Conservation (phyloP, 108 stramenopile species). For the Aurantiochytrium sp. region DNA sequence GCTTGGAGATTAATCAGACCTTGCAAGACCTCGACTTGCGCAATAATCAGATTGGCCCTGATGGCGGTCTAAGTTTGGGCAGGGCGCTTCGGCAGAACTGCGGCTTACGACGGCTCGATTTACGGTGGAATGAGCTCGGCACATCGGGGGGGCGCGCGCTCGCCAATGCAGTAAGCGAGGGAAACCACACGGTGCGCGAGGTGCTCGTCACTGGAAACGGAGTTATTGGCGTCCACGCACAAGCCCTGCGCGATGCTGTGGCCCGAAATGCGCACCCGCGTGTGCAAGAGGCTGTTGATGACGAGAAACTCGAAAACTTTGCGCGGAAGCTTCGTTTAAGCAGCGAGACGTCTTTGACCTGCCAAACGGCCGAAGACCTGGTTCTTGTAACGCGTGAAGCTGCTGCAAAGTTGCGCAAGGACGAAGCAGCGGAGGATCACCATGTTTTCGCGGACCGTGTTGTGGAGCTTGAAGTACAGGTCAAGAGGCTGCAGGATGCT, state of each 20-base stretch:
- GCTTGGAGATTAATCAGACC: neutral
- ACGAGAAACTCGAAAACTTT: neutral
- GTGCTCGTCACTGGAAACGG: neutral
- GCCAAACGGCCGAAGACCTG: neutral
- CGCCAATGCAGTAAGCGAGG: neutral
- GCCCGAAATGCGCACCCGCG: neutral
- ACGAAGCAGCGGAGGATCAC: neutral
- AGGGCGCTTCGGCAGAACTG: neutral
- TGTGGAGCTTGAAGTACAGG: neutral
- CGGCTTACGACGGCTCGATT: neutral
- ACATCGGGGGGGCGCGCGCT: neutral
- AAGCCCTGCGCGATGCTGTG: neutral
- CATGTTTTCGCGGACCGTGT: neutral
- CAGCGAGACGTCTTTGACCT: neutral
- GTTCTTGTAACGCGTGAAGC: no score
- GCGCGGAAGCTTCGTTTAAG: neutral
- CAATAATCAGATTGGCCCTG: neutral
- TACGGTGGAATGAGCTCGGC: constrained; percentile 9
- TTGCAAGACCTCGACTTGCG: neutral
- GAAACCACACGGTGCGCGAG: neutral
- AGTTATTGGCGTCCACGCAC: neutral
- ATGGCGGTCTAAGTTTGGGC: neutral
- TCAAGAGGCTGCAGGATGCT: neutral
- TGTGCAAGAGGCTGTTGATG: neutral
- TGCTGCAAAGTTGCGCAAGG: neutral